A percentile compares a stretch with the other conserved stretches of the same genome.
Evolutionary conservation across 1,284 basidiomycete species (phyloP).

Genomic region (Phellinidium pouzarii): DNA sequence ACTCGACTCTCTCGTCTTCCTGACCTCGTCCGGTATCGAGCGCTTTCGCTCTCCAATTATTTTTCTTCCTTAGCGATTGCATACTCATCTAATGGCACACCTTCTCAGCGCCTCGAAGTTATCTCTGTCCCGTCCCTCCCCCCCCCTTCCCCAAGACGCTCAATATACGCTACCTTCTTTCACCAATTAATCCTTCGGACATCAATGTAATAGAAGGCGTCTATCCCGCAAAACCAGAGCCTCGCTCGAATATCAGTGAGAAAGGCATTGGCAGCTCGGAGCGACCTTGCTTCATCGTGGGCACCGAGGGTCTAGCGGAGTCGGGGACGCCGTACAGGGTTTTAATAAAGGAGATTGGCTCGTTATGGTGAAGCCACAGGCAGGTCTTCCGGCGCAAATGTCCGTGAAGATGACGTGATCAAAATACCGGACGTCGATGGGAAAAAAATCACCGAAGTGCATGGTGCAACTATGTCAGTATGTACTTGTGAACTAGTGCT

Average conservation of each 20-base stretch:
- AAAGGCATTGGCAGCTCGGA: conserved; percentile 28
- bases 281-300: conserved; percentile 51
- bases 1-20: background rate
- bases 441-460: conserved; percentile 42
- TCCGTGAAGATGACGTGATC: conserved; percentile 50
- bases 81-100: conserved; percentile 55
- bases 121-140: conserved; percentile 48
- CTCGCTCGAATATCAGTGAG: conserved; percentile 32
- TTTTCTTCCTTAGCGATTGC: conserved; percentile 53
- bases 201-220: conserved; percentile 78
- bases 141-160: conserved; percentile 46
- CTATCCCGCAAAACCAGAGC: conserved; percentile 61
- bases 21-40: background rate
- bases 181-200: conserved; percentile 78
- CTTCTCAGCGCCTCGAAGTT: conserved; percentile 48
- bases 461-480: conserved; percentile 72
- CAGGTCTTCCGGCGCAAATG: conserved; percentile 57
- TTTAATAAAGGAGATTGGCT: conserved; percentile 67
- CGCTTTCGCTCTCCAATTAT: conserved; percentile 13
- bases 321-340: conserved; percentile 45
- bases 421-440: conserved; percentile 44
- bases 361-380: conserved; percentile 59
- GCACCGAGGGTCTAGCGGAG: conserved; percentile 76
- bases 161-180: conserved; percentile 65
- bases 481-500: conserved; percentile 19